Evolutionary conservation across 352 stramenopile species (phyloP).

Genomic region (Globisporangium solare): DNA sequence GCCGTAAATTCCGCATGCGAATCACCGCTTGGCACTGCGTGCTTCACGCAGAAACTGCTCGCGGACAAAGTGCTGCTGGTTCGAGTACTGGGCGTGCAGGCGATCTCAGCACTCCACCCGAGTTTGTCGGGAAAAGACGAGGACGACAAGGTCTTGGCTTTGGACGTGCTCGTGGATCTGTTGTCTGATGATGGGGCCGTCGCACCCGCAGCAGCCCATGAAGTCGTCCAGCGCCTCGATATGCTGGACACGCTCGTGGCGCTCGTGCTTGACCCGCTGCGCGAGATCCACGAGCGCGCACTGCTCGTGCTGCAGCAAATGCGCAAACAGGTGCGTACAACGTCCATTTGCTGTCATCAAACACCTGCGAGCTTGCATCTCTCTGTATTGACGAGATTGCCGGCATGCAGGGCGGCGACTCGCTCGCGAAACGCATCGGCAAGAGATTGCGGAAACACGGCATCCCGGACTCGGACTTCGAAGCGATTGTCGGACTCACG

Average conservation of each 20-base stretch:
- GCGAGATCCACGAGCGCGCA: conserved; percentile 18
- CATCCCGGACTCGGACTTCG: conserved; percentile 16
- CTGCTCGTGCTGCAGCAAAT: conserved; percentile 27
- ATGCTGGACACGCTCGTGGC: conserved; percentile 42
- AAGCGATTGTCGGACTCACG: conserved; percentile 11
- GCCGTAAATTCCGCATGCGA: conserved; percentile 68
- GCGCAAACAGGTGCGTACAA: conserved; percentile 12
- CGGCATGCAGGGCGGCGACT: conserved; percentile 13
- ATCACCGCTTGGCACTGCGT: conserved; percentile 30
- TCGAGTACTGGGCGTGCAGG: conserved; percentile 47
- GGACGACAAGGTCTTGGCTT: conserved; percentile 36
- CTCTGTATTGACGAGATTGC: background rate
- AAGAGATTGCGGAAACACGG: conserved; percentile 27
- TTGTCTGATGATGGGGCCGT: conserved; percentile 19
- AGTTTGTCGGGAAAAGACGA: conserved; percentile 35
- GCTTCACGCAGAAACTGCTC: conserved; percentile 44
- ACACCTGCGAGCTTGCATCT: background rate
- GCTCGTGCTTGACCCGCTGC: conserved; percentile 20
- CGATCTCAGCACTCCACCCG: conserved; percentile 39
- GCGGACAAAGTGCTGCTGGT: conserved; percentile 32
- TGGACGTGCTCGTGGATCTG: conserved; percentile 33
- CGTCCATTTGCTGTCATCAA: background rate
- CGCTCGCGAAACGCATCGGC: conserved; percentile 24
- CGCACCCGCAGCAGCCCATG: conserved; percentile 13
- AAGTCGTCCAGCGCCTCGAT: conserved; percentile 47